phyloP scores from a whole-genome alignment of 1,284 basidiomycete species.

The Phylloboletellus chloephorus region DNA sequence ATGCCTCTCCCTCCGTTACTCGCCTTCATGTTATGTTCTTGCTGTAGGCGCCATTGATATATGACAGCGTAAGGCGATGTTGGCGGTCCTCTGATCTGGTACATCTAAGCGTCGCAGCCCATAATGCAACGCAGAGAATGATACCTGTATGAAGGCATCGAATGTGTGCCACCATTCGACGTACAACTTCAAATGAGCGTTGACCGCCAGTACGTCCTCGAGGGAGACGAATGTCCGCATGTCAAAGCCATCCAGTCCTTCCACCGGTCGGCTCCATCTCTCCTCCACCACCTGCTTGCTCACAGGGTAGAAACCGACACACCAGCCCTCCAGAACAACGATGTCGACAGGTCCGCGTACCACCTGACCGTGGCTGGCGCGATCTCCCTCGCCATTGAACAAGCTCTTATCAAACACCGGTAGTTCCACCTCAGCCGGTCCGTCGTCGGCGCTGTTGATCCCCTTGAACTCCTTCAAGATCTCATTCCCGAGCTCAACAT shows the following conservation, averaged over 20 bases:
- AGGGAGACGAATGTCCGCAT: slow-evolving; percentile 31
- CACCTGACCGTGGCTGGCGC: slow-evolving; percentile 40
- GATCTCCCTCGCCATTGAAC: slow-evolving; percentile 77
- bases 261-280: slow-evolving; percentile 28
- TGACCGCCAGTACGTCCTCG: slow-evolving; percentile 57
- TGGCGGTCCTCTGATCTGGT: slow-evolving; percentile 47
- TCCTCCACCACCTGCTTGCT: slow-evolving; percentile 31
- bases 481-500: slow-evolving; percentile 56
- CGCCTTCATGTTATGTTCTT: slow-evolving; percentile 84
- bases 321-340: slow-evolving; percentile 88
- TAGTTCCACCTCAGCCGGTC: slow-evolving; percentile 41
- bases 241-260: slow-evolving; percentile 38
- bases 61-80: slow-evolving; percentile 50
- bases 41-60: slow-evolving; percentile 79
- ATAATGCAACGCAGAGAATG: slow-evolving; percentile 2
- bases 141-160: slow-evolving; percentile 66
- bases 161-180: slow-evolving; percentile 62
- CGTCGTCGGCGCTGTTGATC: slow-evolving; percentile 34
- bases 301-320: slow-evolving; percentile 64
- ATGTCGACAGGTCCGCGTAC: slow-evolving; percentile 63
- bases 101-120: slow-evolving; percentile 1
- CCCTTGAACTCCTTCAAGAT: slow-evolving; percentile 48
- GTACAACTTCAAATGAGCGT: slow-evolving; percentile 56
- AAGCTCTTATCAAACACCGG: slow-evolving; percentile 88
- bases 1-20: slow-evolving; percentile 80